Evolutionary conservation across 2,329 filamentous ascomycete species (phyloP), one percentile per base, ranked within the genome.

Genomic region (Colletotrichum shisoi): DNA sequence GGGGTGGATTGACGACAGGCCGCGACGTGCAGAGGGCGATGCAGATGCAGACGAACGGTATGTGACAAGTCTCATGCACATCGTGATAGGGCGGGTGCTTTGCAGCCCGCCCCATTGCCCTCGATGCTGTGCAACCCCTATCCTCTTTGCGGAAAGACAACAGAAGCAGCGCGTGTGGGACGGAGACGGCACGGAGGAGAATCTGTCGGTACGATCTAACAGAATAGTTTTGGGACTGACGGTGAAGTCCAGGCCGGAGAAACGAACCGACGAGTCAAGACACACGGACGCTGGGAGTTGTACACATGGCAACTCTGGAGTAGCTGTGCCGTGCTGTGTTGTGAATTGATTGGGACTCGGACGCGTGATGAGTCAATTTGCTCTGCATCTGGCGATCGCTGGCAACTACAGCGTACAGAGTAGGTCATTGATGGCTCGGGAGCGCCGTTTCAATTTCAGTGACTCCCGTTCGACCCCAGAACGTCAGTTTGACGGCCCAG

Each of bases 401-500:
- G 58, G 64, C 48, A 15, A 59, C 24, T 39, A n/a, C n/a, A n/a
- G n/a, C n/a, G n/a, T n/a, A n/a, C n/a, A n/a, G n/a, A n/a, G n/a
- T n/a, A 54, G 54, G 54, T 37, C 24, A 49, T 64, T 44, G 61
- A 51, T 56, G 49, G 27, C 24, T 27, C 19, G 54, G 53, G 56
- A 45, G 21, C 42, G 44, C 51, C 44, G 64, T 67, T 67, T 59
- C 61, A 59, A 49, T 67, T 67, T 59, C 61, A 67, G 64, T 56
- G 27, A 31, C 7, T 31, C 17, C 54, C 19, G 21, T 45, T 48
- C 49, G 39, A 42, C n/a, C n/a, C 48, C 24, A 39, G 53, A 37
- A 49, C 24, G 27, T 24, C 27, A 34, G 34, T 48, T 46, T 46
- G 44, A 24, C 49, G 37, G 61, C 27, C 37, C 44, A 52, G 42